Evolutionary conservation across 208 protist genomes (phyloP), one percentile per base, ranked within the genome.

Genomic region (Leishmania martiniquensis): DNA sequence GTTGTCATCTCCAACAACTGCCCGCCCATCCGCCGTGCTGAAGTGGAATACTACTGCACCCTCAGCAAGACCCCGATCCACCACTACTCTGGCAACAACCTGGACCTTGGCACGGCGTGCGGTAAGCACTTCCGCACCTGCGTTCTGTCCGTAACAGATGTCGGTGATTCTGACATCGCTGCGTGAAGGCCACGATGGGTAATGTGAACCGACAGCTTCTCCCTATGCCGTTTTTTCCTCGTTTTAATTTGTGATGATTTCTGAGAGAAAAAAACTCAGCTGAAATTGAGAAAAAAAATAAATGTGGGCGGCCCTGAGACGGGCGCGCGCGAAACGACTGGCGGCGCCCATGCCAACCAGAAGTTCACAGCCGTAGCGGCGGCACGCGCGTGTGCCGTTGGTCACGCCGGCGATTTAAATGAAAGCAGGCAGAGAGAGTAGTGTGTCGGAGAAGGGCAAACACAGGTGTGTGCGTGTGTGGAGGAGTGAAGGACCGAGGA

Each of bases 41-140:
- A 99, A 94, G 96, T 99, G 74, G 99, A 99, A 95, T 99, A 99
- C 95, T 99, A 99, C 94, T 99, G 99, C 87, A 99, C 99, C 88
- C 98, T 99, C 77, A 94, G 95, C 90, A 99, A 99, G 92, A 99
- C 98, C 67, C 87, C 87, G 60, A 99, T 99, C 75, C 98, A 99
- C 91, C 99, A 99, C 95, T 99, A 99, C 96, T 87, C 91, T 60
- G 99, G 99, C 67, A 99, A 98, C 93, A 98, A 98, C 95, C 95
- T 99, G 72, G 99, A 99, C 84, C 95, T 99, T 42, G 99, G 99
- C 52, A 99, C 99, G 29, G 98, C 99, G 51, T 99, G 99, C 91
- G 99, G 99, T 85, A 99, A 99, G 88, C 98, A 99, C 89, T 99
- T 99, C 98, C 96, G 98, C 89, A 96, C 98, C 62, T 98, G 95